Percentiles rank a stretch among this genome's conserved stretches.
These are phyloP conservation scores for Trichoderma endophyticum DNA, from an alignment of 2,329 filamentous ascomycete genomes.

Conservation along the genomic window DNA sequence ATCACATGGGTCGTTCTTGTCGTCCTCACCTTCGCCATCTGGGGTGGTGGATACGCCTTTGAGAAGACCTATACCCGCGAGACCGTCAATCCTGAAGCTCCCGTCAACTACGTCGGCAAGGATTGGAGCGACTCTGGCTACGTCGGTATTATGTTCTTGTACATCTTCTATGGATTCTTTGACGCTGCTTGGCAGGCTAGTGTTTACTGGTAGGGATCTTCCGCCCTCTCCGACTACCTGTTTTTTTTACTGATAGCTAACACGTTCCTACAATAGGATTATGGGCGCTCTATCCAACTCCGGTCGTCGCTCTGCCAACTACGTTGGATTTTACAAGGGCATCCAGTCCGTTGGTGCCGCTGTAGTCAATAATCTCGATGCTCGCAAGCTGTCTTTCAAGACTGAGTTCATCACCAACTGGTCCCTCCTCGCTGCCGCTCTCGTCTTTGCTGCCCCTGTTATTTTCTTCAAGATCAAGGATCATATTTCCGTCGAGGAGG, in stretches of 20 bases:
- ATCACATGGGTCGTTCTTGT: constrained; percentile 62
- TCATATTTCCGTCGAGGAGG: constrained; percentile 72
- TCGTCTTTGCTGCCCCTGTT: constrained; percentile 74
- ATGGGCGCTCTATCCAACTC: constrained; percentile 95
- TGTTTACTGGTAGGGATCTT: constrained; percentile 53
- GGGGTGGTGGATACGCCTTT: constrained; percentile 80
- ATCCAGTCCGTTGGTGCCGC: constrained; percentile 68
- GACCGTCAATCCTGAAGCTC: constrained; percentile 28
- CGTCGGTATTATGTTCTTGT: constrained; percentile 79
- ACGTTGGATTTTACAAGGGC: constrained; percentile 70
- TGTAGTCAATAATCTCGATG: constrained; percentile 38
- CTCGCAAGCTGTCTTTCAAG: constrained; percentile 54
- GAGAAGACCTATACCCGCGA: constrained; percentile 60
- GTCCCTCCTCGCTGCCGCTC: constrained; percentile 69
- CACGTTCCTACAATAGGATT: not conserved
- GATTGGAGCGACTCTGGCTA: constrained; percentile 70
- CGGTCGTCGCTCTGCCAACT: constrained; percentile 81
- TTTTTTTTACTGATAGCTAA: not conserved
- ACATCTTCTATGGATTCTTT: constrained; percentile 86
- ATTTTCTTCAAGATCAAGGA: constrained; percentile 78
- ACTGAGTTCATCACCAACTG: constrained; percentile 69
- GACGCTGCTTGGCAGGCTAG: constrained; percentile 82
- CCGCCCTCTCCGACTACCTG: not conserved
- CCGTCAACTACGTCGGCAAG: constrained; percentile 24
- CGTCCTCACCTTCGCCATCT: constrained; percentile 69